Percentiles rank a stretch among this genome's conserved stretches.
Conservation (phyloP, 2,329 filamentous ascomycete genomes). For the Fonsecaea erecta region DNA sequence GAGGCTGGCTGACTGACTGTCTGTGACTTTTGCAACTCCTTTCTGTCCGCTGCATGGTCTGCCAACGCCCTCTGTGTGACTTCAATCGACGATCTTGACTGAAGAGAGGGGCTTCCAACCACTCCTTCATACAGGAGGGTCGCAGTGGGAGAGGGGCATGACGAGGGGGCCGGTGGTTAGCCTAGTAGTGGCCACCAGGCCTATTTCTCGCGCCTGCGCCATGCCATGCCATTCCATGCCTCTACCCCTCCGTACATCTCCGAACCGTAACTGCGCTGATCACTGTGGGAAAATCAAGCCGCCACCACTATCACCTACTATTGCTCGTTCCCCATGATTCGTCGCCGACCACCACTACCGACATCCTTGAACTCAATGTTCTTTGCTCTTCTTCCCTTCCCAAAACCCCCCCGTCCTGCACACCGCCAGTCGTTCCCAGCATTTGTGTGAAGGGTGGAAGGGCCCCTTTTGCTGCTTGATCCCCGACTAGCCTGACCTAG, state of each 20-base stretch:
- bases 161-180: neutral
- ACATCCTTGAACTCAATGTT: neutral
- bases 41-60: no score
- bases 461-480: neutral
- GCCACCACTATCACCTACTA: no score
- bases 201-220: neutral
- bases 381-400: neutral
- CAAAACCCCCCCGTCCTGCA: neutral
- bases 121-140: neutral
- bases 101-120: neutral
- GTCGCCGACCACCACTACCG: slow-evolving; percentile 2
- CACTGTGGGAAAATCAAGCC: no score
- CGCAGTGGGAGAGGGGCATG: neutral
- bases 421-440: slow-evolving; percentile 10
- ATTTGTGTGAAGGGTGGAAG: neutral
- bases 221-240: neutral
- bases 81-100: neutral
- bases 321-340: no score
- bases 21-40: no score
- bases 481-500: neutral
- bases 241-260: neutral
- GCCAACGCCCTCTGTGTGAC: neutral
- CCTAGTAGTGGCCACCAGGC: neutral
- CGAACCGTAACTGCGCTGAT: no score
- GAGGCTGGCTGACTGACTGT: no score